phyloP scores from a whole-genome alignment of 2,329 filamentous ascomycete species.

The Trichophyton mentagrophytes region DNA sequence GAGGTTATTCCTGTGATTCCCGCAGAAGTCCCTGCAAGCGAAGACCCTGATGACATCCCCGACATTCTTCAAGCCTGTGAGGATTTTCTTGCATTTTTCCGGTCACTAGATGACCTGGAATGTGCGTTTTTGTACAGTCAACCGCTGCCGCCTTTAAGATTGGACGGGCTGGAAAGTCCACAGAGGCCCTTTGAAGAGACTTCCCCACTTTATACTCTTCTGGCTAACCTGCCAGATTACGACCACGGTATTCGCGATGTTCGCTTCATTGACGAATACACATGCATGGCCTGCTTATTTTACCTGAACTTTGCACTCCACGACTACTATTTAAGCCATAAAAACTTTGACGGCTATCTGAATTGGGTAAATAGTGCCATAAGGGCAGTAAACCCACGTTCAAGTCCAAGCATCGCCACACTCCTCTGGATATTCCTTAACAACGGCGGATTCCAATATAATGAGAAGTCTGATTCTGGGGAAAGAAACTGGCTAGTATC shows the following conservation, averaged over 20 bases:
- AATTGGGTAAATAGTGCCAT: conserved; percentile 20
- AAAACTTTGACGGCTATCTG: conserved; percentile 20
- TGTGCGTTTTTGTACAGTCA: conserved; percentile 13
- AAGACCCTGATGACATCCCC: conserved; percentile 14
- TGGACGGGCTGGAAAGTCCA: neutral
- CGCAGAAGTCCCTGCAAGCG: conserved; percentile 9
- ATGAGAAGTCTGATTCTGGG: conserved; percentile 16
- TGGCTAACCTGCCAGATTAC: conserved; percentile 22
- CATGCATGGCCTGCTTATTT: conserved; percentile 22
- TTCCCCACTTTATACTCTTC: conserved; percentile 18
- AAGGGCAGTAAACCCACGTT: conserved; percentile 15
- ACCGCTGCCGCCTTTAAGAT: conserved; percentile 5
- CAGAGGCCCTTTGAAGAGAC: conserved; percentile 14
- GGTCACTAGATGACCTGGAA: conserved; percentile 18
- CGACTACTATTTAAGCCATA: conserved; percentile 18
- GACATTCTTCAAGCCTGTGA: conserved; percentile 20
- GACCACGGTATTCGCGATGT: conserved; percentile 23
- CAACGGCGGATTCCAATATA: conserved; percentile 19
- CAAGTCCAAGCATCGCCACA: conserved; percentile 20
- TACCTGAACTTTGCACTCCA: conserved; percentile 21
- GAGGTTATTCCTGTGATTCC: conserved; percentile 13
- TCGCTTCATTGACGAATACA: conserved; percentile 24
- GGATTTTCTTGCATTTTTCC: conserved; percentile 23
- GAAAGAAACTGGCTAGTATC: conserved; percentile 24
- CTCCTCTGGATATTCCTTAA: conserved; percentile 22